Evolutionary conservation across 2,329 filamentous ascomycete genomes (phyloP).

Genomic region (Emmonsia crescens): DNA sequence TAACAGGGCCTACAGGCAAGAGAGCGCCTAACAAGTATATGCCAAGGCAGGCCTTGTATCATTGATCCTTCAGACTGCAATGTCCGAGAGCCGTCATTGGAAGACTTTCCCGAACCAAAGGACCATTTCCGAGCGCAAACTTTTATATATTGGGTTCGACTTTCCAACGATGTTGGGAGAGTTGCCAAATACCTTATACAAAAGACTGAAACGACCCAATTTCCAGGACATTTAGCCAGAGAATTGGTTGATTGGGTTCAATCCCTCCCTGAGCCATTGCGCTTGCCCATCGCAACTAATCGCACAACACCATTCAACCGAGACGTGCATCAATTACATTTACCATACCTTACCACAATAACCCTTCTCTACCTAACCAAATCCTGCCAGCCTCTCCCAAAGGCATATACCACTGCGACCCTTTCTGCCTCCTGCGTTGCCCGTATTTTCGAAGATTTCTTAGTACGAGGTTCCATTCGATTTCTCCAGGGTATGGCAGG

Average conservation of each 20-base stretch:
- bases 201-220: conserved; percentile 11
- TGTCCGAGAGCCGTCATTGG: conserved; percentile 27
- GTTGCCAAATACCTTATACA: conserved; percentile 31
- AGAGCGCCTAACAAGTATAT: conserved; percentile 33
- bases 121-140: conserved; percentile 27
- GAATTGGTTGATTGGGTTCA: conserved; percentile 29
- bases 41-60: conserved; percentile 35
- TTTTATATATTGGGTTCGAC: conserved; percentile 35
- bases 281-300: conserved; percentile 22
- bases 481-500: conserved; percentile 36
- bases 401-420: conserved; percentile 28
- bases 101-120: conserved; percentile 29
- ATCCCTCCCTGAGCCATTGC: conserved; percentile 24
- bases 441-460: conserved; percentile 30
- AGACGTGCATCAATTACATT: conserved; percentile 34
- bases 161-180: conserved; percentile 32
- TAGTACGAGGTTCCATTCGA: conserved; percentile 29
- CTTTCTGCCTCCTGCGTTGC: conserved; percentile 31
- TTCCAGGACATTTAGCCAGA: conserved; percentile 20
- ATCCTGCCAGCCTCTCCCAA: conserved; percentile 27
- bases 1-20: conserved; percentile 14
- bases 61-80: conserved; percentile 36
- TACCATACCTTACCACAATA: conserved; percentile 34
- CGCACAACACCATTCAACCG: conserved; percentile 28
- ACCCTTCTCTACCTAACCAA: conserved; percentile 31